Evolutionary conservation across 192 early-diverging fungal species (phyloP), one percentile per base, ranked within the genome.

Genomic region (Coemansia sp.): DNA sequence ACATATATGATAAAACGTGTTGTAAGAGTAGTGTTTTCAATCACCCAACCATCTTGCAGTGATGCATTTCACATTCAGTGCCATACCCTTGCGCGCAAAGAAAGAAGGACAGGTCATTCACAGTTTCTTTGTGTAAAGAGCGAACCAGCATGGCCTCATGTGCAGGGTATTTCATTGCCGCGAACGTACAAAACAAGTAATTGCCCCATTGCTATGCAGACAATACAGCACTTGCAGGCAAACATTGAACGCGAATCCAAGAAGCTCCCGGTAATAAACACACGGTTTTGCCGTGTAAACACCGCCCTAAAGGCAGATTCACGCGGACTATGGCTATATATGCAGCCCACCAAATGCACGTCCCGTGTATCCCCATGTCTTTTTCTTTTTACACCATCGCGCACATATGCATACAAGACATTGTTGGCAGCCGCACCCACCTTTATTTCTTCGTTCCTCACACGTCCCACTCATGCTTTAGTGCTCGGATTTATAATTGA

Each of bases 331-430:
- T 36, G 31, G 54, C 34, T 31, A 56, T 25, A 36, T 36, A 36
- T 54, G 52, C 52, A 54, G 52, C 52, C 52, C 52, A 4, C 26
- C 14, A 48, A 56, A 55, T 55, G 53, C 53, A 55, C 53, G 28
- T 55, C 28, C n/a, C 8, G 53, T 28, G 26, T 28, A 23, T 55
- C 20, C 34, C 53, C 53, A 38, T 56, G 54, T 56, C 54, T 56
- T 56, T 56, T 56, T 17, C 12, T 20, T 36, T 36, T 56, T 36
- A 36, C 54, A 6, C 28, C 17, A 17, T 56, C 25, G 28, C 28
- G 54, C 7, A 19, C 34, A 10, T 20, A 21, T 56, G 54, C 54
- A 36, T 11, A 34, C 54, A 56, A 56, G 34, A 31, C 54, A 56
- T 56, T 28, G 54, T 56, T 55, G 53, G 34, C 15, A 14, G 21